A percentile compares a stretch with the other conserved stretches of the same genome.
These are phyloP conservation scores for Sarocladium kiliense DNA, from an alignment of 2,329 filamentous ascomycete genomes.

Conservation along the genomic window DNA sequence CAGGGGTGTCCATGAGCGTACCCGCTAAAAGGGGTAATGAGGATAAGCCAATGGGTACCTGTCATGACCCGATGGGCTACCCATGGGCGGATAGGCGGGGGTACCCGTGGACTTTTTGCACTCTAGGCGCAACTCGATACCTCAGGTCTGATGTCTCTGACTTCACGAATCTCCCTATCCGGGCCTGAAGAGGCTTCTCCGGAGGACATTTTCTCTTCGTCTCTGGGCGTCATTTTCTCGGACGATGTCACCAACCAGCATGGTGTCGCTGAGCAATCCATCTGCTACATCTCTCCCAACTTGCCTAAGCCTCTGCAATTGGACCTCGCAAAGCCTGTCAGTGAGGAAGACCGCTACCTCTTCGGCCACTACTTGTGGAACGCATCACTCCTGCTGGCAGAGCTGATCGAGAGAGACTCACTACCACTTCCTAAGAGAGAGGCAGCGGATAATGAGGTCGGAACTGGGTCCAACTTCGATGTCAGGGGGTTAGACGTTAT, in stretches of 20 bases:
- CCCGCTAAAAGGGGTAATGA: too few relatives aligned
- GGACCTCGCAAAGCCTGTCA: conserved; percentile 41
- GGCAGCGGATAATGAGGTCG: conserved; percentile 1
- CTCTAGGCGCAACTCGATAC: too few relatives aligned
- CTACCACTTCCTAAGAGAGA: conserved; percentile 19
- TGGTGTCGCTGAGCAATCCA: conserved; percentile 54
- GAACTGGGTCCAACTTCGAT: conserved; percentile 29
- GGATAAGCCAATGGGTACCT: too few relatives aligned
- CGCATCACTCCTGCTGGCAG: conserved; percentile 49
- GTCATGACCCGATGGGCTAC: too few relatives aligned
- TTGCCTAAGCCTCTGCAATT: conserved; percentile 40
- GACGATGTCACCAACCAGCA: conserved; percentile 64
- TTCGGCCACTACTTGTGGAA: conserved; percentile 76
- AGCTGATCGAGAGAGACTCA: conserved; percentile 48
- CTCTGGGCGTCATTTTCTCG: conserved; percentile 60
- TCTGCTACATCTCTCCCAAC: conserved; percentile 53
- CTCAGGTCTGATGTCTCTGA: conserved; percentile 25
- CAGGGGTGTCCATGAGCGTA: too few relatives aligned
- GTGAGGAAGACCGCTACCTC: conserved; percentile 50
- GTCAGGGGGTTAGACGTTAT: conserved; percentile 48
- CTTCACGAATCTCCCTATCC: conserved; percentile 34
- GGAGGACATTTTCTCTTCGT: conserved; percentile 55
- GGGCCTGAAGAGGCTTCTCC: conserved; percentile 31
- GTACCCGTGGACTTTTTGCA: too few relatives aligned
- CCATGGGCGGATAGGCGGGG: too few relatives aligned